Conservation (phyloP, 2,329 filamentous ascomycete genomes). For the Xylaria sp. region DNA sequence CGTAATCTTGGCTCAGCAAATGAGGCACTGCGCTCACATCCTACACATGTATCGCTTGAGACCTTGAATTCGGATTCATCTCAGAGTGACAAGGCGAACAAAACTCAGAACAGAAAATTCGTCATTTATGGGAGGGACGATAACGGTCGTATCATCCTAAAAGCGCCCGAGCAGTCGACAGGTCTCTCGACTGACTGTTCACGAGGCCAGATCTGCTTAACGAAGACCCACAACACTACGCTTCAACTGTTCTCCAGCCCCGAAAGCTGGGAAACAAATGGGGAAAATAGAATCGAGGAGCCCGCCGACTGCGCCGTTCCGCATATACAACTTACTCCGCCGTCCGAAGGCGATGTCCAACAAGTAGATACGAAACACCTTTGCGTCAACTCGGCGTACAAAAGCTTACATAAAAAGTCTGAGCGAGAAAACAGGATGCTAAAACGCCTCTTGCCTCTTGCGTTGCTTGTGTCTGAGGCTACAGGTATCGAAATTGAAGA, state of each 20-base stretch:
- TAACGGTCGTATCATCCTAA: not conserved
- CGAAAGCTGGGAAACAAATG: constrained; percentile 16
- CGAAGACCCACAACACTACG: not conserved
- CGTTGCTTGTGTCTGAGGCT: constrained; percentile 34
- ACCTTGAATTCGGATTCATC: not conserved
- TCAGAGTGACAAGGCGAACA: constrained; percentile 3
- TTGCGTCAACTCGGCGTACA: constrained; percentile 3
- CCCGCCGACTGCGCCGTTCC: constrained; percentile 18
- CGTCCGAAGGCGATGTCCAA: constrained; percentile 19
- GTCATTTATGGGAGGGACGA: constrained; percentile 3
- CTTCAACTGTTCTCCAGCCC: constrained; percentile 35
- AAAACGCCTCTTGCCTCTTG: constrained; percentile 32
- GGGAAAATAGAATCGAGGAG: not conserved
- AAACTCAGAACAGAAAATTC: constrained; percentile 5
- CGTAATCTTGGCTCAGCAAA: constrained; percentile 32
- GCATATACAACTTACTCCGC: constrained; percentile 23
- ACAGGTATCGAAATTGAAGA: constrained; percentile 33
- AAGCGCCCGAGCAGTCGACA: not conserved
- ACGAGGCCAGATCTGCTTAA: constrained; percentile 26
- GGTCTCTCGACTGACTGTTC: constrained; percentile 29
- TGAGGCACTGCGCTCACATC: constrained; percentile 43
- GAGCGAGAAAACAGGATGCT: constrained; percentile 6
- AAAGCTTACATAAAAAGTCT: not conserved
- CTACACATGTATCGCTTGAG: constrained; percentile 17
- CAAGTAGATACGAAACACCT: not conserved